Base-by-base conservation (phyloP, 257 asterid genomes). In the Capsicum baccatum region DNA sequence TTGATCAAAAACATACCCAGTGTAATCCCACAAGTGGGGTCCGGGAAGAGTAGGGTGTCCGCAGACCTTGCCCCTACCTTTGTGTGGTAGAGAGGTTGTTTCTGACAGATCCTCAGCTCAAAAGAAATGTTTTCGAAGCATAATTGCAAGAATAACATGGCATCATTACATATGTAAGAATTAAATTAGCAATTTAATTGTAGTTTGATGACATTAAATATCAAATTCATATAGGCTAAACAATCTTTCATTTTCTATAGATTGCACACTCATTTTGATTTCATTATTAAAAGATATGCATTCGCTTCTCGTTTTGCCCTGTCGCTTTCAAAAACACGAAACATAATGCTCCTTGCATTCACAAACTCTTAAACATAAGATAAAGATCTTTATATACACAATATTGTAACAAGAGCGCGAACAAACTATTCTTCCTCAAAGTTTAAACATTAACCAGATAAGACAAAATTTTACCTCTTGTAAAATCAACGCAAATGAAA, bases 401-500 rank as follows among this genome's bases (percentile, higher is more conserved):
- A 14, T 56, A 35, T 37, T 10, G 76, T 68, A 15, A 70, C 35
- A 68, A 37, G 52, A 37, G 76, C 8, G 76, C 3, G 8, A 68
- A 68, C 21, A 7, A 37, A 68, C 7, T 68, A 52, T 8, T 15
- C 21, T 56, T 68, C 76, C 52, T 37, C 52, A 10, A 73, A n/a
- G 33, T 17, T 71, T 21, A 15, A 48, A 70, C 35, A 66, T 13
- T 17, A 66, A 69, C 35, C 17, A 4, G 42, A 47, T 8, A 21
- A 50, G 26, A 54, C 4, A 44, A 19, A 14, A 79, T 60, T 11
- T 84, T 88, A 94, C 98, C 99, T 96, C 98, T 89, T 96, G 98
- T 85, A 97, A 88, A 81, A 97, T 95, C 80, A 95, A 87, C 52
- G 95, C 98, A 90, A 95, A 97, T 66, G 99, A 97, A 92, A 94